A percentile compares a stretch with the other conserved stretches of the same genome.
These are phyloP conservation scores for Hirsutella thompsonii DNA, from an alignment of 2,329 filamentous ascomycete species.

Conservation along the genomic window DNA sequence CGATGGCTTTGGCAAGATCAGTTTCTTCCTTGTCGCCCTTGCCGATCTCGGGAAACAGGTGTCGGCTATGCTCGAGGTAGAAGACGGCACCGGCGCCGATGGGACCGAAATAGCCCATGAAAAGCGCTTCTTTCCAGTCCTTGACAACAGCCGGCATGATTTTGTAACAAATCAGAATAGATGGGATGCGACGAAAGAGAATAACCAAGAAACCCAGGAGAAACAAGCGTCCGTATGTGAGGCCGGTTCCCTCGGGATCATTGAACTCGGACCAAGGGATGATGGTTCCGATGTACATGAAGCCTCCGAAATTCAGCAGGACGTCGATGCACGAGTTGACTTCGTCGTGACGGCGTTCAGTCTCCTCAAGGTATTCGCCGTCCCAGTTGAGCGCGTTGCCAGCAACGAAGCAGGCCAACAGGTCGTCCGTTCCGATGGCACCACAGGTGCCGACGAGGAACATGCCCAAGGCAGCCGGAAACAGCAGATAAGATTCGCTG, in stretches of 20 bases:
- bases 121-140: slow-evolving; percentile 44
- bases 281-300: slow-evolving; percentile 44
- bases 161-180: slow-evolving; percentile 39
- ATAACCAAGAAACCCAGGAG: slow-evolving; percentile 38
- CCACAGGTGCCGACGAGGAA: slow-evolving; percentile 46
- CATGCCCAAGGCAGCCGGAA: slow-evolving; percentile 38
- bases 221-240: slow-evolving; percentile 36
- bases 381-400: slow-evolving; percentile 50
- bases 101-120: slow-evolving; percentile 59
- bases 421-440: slow-evolving; percentile 43
- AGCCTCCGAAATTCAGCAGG: slow-evolving; percentile 45
- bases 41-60: slow-evolving; percentile 24
- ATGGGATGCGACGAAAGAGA: slow-evolving; percentile 42
- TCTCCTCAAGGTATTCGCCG: slow-evolving; percentile 42
- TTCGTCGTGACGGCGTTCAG: slow-evolving; percentile 42
- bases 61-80: slow-evolving; percentile 44
- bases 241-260: slow-evolving; percentile 35
- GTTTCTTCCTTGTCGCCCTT: slow-evolving; percentile 21
- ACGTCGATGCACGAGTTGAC: slow-evolving; percentile 47
- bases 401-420: slow-evolving; percentile 47
- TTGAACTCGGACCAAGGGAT: slow-evolving; percentile 44
- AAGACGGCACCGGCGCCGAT: slow-evolving; percentile 69
- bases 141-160: slow-evolving; percentile 38
- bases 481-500: slow-evolving; percentile 37
- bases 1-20: slow-evolving; percentile 21